Conservation (phyloP, 208 protist genomes). For the Leishmania guyanensis region DNA sequence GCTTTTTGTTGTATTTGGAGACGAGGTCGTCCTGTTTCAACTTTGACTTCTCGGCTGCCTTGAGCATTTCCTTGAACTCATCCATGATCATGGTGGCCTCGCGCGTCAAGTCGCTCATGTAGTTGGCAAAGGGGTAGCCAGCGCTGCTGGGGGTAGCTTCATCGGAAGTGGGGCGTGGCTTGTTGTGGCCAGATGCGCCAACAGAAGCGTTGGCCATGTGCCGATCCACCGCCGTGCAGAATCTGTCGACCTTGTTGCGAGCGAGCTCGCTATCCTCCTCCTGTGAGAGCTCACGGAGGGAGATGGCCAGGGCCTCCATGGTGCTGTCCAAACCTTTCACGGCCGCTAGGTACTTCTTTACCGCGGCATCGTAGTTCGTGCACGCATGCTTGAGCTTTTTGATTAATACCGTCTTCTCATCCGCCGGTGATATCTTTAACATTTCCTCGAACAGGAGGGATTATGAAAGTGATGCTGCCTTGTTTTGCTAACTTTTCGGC, state of each 20-base stretch:
- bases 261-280: conserved; percentile 35
- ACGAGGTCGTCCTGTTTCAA: conserved; percentile 26
- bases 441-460: not conserved
- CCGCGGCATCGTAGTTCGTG: conserved; percentile 47
- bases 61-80: conserved; percentile 33
- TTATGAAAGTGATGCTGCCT: not conserved
- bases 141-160: not conserved
- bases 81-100: conserved; percentile 37
- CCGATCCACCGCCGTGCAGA: conserved; percentile 46
- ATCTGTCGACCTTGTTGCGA: conserved; percentile 25
- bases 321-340: conserved; percentile 57
- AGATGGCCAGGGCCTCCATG: conserved; percentile 56
- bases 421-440: conserved; percentile 12
- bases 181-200: conserved; percentile 7
- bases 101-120: conserved; percentile 66
- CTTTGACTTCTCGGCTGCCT: conserved; percentile 25
- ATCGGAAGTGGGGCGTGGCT: not conserved
- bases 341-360: conserved; percentile 56
- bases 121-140: conserved; percentile 41
- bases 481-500: not conserved
- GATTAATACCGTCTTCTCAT: conserved; percentile 37
- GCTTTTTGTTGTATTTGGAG: conserved; percentile 46
- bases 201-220: conserved; percentile 32
- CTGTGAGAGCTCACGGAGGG: conserved; percentile 55
- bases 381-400: conserved; percentile 62